Base-by-base conservation (phyloP, 768 basidiomycete species). In the Mycena chlorophos region DNA sequence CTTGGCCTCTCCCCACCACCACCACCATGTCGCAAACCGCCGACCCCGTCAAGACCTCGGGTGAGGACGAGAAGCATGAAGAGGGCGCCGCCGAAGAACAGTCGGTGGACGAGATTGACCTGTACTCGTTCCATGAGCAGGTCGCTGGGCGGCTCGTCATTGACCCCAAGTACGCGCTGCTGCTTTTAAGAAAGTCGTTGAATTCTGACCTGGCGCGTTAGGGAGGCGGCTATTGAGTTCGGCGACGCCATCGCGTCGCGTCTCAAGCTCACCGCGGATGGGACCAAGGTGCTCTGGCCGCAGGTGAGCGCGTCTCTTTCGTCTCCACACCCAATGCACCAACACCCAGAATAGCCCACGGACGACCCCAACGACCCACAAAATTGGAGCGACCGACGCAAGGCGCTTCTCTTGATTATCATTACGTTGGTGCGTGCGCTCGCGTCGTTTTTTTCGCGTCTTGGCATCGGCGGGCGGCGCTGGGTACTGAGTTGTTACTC, bases 261-360 rank as follows among this genome's bases (percentile, higher is more conserved):
- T 48, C 69, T 85, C 46, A 85, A 85, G 67, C 70, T 81, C 2
- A 76, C 81, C 1, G 54, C 55, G 17, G 78, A 82, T 45, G 82
- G 83, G 1, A 77, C 73, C 29, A 82, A 77, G 54, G 77, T 85
- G n/a, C 72, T 86, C 1, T 85, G 83, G 81, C 84, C 84, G 12
- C 84, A 85, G 34, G 59, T 56, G n/a, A 38, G 52, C 22, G 17
- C 10, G 17, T 8, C 17, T 27, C 12, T 16, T 17, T 23, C 1
- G 1, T 4, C 17, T 8, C 17, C 16, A 23, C 34, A 2, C 25
- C 42, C 12, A 13, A 4, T 13, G n/a, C 25, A 28, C 52, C 43
- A 5, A 48, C 1, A 5, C n/a, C 47, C 0, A 40, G 20, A n/a
- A 23, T 14, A 61, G 66, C 84, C 84, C 1, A 74, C 71, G 4